Conservation (phyloP, 768 basidiomycete genomes). For the Tephrocybe sp. region DNA sequence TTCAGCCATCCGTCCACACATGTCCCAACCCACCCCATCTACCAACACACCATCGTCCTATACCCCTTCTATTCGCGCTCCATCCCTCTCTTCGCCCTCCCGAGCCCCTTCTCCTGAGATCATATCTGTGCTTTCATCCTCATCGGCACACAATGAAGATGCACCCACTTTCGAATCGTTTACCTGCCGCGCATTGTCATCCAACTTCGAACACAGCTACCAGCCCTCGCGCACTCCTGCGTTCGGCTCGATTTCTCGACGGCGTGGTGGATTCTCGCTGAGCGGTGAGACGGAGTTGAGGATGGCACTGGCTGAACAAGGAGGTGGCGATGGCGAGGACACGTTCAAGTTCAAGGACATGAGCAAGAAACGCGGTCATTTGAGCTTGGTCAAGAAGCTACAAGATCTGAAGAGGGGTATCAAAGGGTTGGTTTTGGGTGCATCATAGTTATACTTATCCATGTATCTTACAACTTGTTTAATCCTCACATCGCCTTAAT, state of each 20-base stretch:
- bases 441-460: background rate
- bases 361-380: conserved; percentile 7
- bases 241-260: conserved; percentile 25
- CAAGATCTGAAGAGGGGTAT: conserved; percentile 20
- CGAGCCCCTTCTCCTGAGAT: conserved; percentile 18
- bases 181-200: conserved; percentile 17
- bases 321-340: conserved; percentile 16
- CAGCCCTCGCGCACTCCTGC: conserved; percentile 14
- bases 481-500: background rate
- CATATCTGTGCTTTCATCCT: conserved; percentile 17
- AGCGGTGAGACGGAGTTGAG: conserved; percentile 61
- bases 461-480: background rate
- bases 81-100: conserved; percentile 14
- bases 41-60: conserved; percentile 4
- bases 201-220: background rate
- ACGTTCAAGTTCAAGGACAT: conserved; percentile 21
- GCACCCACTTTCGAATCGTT: conserved; percentile 11
- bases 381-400: conserved; percentile 13
- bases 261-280: conserved; percentile 47
- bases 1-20: conserved; percentile 44
- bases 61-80: conserved; percentile 6
- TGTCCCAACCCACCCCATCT: conserved; percentile 14
- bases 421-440: conserved; percentile 27
- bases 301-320: conserved; percentile 49
- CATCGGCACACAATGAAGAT: conserved; percentile 10